Evolutionary conservation across 441 rosid genomes (phyloP).

Genomic region (Gossypium trilobum): DNA sequence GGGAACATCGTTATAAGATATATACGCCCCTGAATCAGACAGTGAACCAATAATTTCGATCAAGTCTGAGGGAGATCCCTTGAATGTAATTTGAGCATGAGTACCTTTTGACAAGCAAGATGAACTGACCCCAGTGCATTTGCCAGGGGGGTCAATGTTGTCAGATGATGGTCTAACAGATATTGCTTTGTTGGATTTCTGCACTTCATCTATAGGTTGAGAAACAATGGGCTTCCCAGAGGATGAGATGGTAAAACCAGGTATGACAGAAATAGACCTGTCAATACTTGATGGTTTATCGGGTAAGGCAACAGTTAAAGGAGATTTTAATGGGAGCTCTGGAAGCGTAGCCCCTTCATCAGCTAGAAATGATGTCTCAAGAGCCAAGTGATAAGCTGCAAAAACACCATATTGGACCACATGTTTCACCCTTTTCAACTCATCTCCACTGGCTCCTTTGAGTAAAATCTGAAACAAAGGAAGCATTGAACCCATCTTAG

Average conservation of each 20-base stretch:
- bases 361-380: conserved; percentile 70
- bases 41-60: conserved; percentile 17
- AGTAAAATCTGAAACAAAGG: conserved; percentile 49
- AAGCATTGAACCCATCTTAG: conserved; percentile 7
- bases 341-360: conserved; percentile 79
- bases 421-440: conserved; percentile 64
- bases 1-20: conserved; percentile 19
- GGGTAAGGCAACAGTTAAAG: conserved; percentile 63
- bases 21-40: conserved; percentile 20
- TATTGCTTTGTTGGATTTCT: conserved; percentile 24
- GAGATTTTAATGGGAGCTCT: conserved; percentile 56
- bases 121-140: conserved; percentile 30
- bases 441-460: conserved; percentile 61
- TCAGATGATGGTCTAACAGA: conserved; percentile 27
- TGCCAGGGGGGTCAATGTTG: conserved; percentile 25
- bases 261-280: conserved; percentile 62
- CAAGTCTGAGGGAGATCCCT: conserved; percentile 18
- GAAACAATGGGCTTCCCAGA: conserved; percentile 32
- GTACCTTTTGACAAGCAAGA: conserved; percentile 28
- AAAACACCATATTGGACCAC: conserved; percentile 72
- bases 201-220: conserved; percentile 28
- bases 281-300: conserved; percentile 49
- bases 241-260: conserved; percentile 45
- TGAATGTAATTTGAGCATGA: conserved; percentile 19
- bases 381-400: conserved; percentile 74